Evolutionary conservation across 345 rosid genomes (phyloP).

Genomic region (Kandelia obovata): DNA sequence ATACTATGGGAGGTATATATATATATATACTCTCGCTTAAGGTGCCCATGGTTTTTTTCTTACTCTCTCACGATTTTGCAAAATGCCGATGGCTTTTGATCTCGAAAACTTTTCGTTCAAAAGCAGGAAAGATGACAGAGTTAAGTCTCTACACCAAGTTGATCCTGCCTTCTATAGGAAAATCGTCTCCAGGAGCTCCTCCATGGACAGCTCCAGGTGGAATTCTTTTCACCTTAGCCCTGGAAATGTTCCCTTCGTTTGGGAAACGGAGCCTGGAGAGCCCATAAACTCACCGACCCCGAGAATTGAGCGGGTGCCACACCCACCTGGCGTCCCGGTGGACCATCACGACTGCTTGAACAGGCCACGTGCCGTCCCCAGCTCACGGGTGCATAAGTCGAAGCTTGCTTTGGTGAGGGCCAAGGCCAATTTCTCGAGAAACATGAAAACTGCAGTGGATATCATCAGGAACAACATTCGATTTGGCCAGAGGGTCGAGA

Average conservation of each 20-base stretch:
- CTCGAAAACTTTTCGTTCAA: background rate
- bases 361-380: background rate
- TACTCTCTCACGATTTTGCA: too few relatives aligned
- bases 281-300: background rate
- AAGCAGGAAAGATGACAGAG: background rate
- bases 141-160: background rate
- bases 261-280: conserved; percentile 12
- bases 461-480: background rate
- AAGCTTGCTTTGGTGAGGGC: background rate
- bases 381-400: background rate
- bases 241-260: conserved; percentile 9
- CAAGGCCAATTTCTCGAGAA: background rate
- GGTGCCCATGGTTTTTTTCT: too few relatives aligned
- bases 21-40: too few relatives aligned
- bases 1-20: too few relatives aligned
- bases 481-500: background rate
- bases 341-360: background rate
- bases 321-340: background rate
- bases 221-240: background rate
- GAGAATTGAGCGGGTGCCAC: background rate
- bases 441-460: background rate
- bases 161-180: conserved; percentile 18
- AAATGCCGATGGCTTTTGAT: background rate
- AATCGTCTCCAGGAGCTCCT: conserved; percentile 9
- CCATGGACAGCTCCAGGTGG: background rate